Evolutionary conservation across 805 yeast genomes (phyloP), one percentile per base, ranked within the genome.

Genomic region (Cyberlindnera veronae): DNA sequence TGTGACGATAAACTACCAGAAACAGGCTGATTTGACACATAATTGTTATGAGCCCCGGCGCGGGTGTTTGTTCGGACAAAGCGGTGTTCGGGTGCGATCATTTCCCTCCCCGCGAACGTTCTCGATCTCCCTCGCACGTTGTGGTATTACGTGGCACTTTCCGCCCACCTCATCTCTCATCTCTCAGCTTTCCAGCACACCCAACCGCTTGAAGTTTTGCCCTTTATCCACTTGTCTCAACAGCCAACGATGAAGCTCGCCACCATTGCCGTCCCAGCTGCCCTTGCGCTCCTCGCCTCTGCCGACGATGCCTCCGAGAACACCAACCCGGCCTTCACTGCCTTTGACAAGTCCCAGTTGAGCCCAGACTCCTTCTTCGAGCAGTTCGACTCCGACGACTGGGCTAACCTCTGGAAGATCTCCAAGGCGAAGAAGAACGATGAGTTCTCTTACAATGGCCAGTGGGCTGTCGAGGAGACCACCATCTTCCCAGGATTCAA

Each of bases 391-490:
- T 63, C 64, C 39, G 54, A 56, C 23, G 63, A 62, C 18, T 60
- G 67, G 50, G 61, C 57, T 13, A 55, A 58, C 15, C 58, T 68
- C 39, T 83, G 90, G 90, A 67, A 65, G 43, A 68, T 74, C n/a
- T 84, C 95, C 13, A 64, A 69, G 50, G 76, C 76, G 8, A 64
- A 59, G 48, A 73, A 69, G 48, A 73, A 70, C 40, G 79, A 72
- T 24, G 77, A 73, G 51, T 71, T 74, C 49, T 57, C 79, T 3
- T 87, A 84, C 56, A 71, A 60, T 23, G 96, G 96, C 16, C 64
- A 76, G 57, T 88, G 96, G 96, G 64, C 66, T 7, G 68, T 89
- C 30, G 88, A 81, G 58, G 85, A 79, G 58, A 61, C 84, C 1
- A 47, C 66, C 14, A 71, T 69, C 22, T 69, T 73, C 53, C 77